Base-by-base conservation (phyloP, 2,329 filamentous ascomycete species). In the Calycina marina region DNA sequence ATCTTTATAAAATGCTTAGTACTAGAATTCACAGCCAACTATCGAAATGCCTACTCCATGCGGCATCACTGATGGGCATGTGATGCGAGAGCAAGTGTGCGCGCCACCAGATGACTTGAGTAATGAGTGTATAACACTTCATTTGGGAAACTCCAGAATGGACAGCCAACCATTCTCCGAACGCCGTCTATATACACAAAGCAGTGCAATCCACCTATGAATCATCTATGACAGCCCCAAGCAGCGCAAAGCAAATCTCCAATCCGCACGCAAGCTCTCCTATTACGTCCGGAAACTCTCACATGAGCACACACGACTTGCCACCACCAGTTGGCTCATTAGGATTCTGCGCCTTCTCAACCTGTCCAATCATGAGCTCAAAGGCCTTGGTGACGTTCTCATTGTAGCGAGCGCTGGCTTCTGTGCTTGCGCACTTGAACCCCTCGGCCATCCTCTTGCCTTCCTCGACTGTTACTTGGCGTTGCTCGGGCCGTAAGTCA, bases 361-460 rank as follows among this genome's bases (percentile, higher is more conserved):
- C 86, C 63, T 96, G 82, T 30, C 70, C 82, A 48, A 98, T 85
- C 63, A 98, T 77, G 42, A 92, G 67, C 59, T 96, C 88, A 53
- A 98, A 98, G 2, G 84, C 83, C 57, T 84, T 86, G 47, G 69
- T 67, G 30, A 98, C 90, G 54, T 96, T 93, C 61, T 86, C 83
- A 56, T 94, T 86, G 59, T 90, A 92, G 36, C 86, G 73, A 16
- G 90, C 90, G 52, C 82, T 92, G 35, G 90, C 85, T 61, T 98
- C 90, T 29, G 85, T 93, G 72, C 84, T 94, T 22, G 79, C 85
- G 58, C 88, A 96, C 41, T 83, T 76, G 56, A 93, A 79, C 58
- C 90, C 82, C 49, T 88, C 79, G 5, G 80, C 77, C 25, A 94
- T 63, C 51, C 78, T 79, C 55, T 79, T 80, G 45, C 86, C 90